phyloP scores from a whole-genome alignment of 257 asterid species.

The Nicotiana noctiflora region DNA sequence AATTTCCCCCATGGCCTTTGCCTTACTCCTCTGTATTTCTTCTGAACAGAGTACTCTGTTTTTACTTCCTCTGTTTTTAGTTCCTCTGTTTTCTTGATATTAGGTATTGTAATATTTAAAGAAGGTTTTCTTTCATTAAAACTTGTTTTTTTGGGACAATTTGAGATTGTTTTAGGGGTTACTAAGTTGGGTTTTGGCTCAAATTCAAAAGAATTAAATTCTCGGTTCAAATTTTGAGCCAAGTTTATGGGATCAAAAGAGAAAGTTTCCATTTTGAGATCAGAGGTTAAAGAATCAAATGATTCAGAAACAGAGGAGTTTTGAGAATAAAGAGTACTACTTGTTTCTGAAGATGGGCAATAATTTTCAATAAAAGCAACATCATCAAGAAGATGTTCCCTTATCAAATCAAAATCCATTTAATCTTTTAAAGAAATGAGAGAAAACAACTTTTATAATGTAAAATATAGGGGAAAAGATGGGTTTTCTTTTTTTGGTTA shows the following conservation, averaged over 20 bases:
- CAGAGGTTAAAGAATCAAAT: neutral
- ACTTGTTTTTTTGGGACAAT: neutral
- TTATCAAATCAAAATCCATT: constrained; percentile 16
- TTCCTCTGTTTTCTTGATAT: neutral
- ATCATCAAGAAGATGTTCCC: constrained; percentile 18
- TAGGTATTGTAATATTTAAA: constrained; percentile 55
- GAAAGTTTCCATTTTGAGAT: constrained; percentile 1
- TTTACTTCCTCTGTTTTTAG: too few species aligned
- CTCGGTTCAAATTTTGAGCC: neutral
- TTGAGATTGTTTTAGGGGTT: neutral
- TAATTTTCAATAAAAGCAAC: neutral
- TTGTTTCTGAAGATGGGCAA: neutral
- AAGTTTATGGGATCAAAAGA: neutral
- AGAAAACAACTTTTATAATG: too few species aligned
- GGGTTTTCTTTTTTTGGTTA: too few species aligned
- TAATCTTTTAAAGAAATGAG: neutral
- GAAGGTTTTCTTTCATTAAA: constrained; percentile 51
- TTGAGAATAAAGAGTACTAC: constrained; percentile 6
- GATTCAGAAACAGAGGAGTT: neutral
- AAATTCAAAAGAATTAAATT: neutral
- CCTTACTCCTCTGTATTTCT: constrained; percentile 40
- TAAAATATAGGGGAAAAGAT: neutral
- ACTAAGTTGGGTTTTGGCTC: neutral
- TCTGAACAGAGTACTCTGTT: neutral
- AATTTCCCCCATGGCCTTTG: constrained; percentile 45